A percentile compares a stretch with the other conserved stretches of the same genome.
Evolutionary conservation across 2,329 filamentous ascomycete species (phyloP).

Genomic region (Sporothrix pseudoabietina): DNA sequence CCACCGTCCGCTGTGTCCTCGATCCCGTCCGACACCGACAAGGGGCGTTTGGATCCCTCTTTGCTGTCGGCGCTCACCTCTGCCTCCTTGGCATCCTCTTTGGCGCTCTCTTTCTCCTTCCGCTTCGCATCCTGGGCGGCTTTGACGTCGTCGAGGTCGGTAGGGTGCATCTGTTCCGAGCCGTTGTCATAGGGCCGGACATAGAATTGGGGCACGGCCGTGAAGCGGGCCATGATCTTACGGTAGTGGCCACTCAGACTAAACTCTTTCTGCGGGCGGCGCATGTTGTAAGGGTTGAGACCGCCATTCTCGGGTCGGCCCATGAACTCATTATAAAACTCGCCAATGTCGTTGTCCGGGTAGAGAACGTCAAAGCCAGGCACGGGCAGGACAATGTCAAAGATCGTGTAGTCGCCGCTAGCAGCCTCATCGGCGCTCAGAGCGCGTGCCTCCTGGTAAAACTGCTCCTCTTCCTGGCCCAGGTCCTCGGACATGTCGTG

Average conservation of each 20-base stretch:
- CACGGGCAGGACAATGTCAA: conserved; percentile 87
- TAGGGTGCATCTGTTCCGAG: conserved; percentile 83
- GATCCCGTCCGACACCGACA: conserved; percentile 38
- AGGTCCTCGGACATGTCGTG: conserved; percentile 66
- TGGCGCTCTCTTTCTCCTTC: background rate
- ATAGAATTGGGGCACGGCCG: conserved; percentile 65
- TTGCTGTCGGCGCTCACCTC: background rate
- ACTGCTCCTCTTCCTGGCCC: conserved; percentile 49
- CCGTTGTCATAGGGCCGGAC: conserved; percentile 70
- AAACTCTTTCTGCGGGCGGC: conserved; percentile 80
- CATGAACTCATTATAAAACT: conserved; percentile 88
- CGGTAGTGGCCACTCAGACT: conserved; percentile 88
- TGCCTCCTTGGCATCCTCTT: background rate
- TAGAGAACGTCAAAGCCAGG: conserved; percentile 90
- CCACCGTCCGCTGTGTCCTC: conserved; percentile 45
- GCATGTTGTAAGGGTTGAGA: conserved; percentile 84
- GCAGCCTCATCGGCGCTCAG: conserved; percentile 76
- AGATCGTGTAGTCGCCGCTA: conserved; percentile 76
- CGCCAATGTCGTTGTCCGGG: conserved; percentile 78
- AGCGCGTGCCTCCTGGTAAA: conserved; percentile 62
- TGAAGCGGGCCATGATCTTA: conserved; percentile 74
- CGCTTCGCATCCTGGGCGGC: conserved; percentile 18
- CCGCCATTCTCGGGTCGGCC: conserved; percentile 71
- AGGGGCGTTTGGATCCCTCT: conserved; percentile 30
- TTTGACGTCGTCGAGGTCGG: conserved; percentile 73